Evolutionary conservation across 2,329 filamentous ascomycete genomes (phyloP), one percentile per base, ranked within the genome.

Genomic region (Pyrenochaeta sp.): DNA sequence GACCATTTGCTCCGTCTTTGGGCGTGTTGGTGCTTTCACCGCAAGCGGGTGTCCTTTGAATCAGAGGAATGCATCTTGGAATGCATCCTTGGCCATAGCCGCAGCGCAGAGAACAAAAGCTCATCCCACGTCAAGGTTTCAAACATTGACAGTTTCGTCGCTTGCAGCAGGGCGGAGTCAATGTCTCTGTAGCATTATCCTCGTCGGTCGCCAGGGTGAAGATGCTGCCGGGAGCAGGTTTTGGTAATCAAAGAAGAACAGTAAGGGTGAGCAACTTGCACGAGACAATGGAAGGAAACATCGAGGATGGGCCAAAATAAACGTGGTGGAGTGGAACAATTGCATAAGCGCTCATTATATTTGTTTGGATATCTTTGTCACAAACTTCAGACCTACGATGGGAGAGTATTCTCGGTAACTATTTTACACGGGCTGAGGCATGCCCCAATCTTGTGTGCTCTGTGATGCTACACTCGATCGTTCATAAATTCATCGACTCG

Each of bases 401-500:
- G 29, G 42, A 46, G 35, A 48, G 17, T 26, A 17, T n/a, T 36
- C 38, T 39, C 23, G 44, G 37, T 29, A 35, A 38, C 41, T 69
- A 59, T 54, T 55, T 53, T 68, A 68, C 63, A 68, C 41, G 42
- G 44, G 48, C 55, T 41, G 31, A 49, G 32, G 58, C 43, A 51
- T 43, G 47, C 40, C 32, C 37, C 28, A 8, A 36, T 34, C 27
- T 32, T 44, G 39, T 26, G 48, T 41, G 41, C 48, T 45, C 31
- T 38, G 41, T 45, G 40, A 24, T 51, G 32, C 19, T 51, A 48
- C 45, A 46, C 29, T 41, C 48, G 36, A 48, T 58, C 46, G 45
- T 66, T 60, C 55, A 62, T 6, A 45, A 24, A 48, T 35, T 35
- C 26, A 22, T 35, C 26, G 19, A 29, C 18, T 9, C 17, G n/a